A percentile compares a stretch with the other conserved stretches of the same genome.
Conservation (phyloP, 225 moss, liverwort and hornwort genomes). For the Physcomitrium patens region DNA sequence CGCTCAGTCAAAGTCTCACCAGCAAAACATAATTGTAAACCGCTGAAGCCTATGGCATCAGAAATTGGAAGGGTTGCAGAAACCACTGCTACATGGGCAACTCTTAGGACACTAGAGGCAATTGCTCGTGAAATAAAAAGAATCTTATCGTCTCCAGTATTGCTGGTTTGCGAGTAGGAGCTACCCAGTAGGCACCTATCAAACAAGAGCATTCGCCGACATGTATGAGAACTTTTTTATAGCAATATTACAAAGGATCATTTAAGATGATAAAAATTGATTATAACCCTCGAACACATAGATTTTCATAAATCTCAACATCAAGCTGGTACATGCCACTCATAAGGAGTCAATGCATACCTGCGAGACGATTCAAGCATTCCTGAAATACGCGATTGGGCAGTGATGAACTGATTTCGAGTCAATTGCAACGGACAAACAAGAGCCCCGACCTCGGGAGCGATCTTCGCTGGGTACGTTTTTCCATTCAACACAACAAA, state of each 20-base stretch:
- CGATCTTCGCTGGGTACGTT: constrained; percentile 64
- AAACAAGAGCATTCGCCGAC: constrained; percentile 17
- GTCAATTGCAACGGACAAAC: constrained; percentile 65
- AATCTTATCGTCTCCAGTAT: constrained; percentile 58
- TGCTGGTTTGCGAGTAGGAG: constrained; percentile 46
- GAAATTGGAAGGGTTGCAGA: constrained; percentile 75
- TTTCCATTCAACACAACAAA: constrained; percentile 52
- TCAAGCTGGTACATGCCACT: neutral
- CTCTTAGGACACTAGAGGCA: constrained; percentile 64
- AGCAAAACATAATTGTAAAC: constrained; percentile 75
- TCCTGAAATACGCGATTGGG: constrained; percentile 76
- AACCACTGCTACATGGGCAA: constrained; percentile 73
- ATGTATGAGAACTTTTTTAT: constrained; percentile 13
- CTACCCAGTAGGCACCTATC: constrained; percentile 70
- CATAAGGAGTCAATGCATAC: constrained; percentile 36
- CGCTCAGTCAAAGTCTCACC: constrained; percentile 72
- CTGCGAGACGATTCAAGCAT: constrained; percentile 96
- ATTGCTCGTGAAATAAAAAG: constrained; percentile 65
- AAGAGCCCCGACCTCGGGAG: constrained; percentile 76
- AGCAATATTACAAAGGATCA: neutral
- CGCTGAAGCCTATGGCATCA: constrained; percentile 60
- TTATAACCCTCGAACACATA: neutral
- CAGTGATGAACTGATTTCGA: constrained; percentile 55
- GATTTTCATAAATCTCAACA: neutral
- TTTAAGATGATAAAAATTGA: neutral